Base-by-base conservation (phyloP, 208 protist species). In the Wallacemonas sp. region DNA sequence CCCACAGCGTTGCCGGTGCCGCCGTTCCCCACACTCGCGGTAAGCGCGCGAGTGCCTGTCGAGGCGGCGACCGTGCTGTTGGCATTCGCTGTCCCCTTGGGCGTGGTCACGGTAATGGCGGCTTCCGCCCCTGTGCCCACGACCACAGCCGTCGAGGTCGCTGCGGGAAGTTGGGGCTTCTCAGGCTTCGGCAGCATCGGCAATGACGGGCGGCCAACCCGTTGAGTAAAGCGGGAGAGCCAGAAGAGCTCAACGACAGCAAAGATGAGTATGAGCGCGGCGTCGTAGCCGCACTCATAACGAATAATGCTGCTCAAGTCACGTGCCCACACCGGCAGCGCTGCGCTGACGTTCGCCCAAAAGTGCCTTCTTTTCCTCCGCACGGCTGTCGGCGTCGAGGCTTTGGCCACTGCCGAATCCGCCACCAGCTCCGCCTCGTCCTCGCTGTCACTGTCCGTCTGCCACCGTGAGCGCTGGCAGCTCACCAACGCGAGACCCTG, bases 221-320 rank as follows among this genome's bases (percentile, higher is more conserved):
- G 65, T 39, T 78, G 41, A 27, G 32, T 60, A 44, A 60, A 83
- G 41, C 69, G 74, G 48, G 81, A 66, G 53, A 84, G 73, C 78
- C 81, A 88, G 33, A 68, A 39, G 22, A 88, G 60, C 63, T 88
- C 81, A 22, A 79, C 46, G 13, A 73, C 24, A 1, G 69, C 54
- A n/a, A 88, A 75, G 12, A 48, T 1, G 15, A 84, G 63, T 22
- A 78, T 76, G 27, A 83, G 52, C 24, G 80, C 55, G 38, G 69
- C 67, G 66, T 88, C 71, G 64, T 85, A 85, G 30, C 81, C 81
- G 66, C 81, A 78, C 54, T 68, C 70, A 66, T 82, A 79, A 27
- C 68, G 69, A 24, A 78, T 44, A 19, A 73, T 71, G 57, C 70
- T 71, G 41, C 62, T 52, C 54, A 81, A 57, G 32, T 57, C 50